phyloP scores from a whole-genome alignment of 1,284 basidiomycete species.

The Trichosporon faecale region DNA sequence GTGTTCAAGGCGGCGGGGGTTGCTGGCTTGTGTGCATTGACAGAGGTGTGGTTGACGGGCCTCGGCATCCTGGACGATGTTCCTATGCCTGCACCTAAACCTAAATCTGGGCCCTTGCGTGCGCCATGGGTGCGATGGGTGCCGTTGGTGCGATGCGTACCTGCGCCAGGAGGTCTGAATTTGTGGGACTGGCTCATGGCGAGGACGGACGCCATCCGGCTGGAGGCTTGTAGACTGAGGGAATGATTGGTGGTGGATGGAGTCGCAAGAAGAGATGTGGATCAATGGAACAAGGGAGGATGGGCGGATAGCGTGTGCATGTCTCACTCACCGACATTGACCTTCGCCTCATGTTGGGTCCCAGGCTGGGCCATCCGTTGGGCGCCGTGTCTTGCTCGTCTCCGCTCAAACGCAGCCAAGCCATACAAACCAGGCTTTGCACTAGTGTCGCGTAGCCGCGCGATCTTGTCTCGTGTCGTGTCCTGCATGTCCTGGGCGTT shows the following conservation, averaged over 20 bases:
- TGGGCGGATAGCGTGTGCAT: not conserved
- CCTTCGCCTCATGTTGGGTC: not conserved
- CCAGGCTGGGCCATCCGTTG: not conserved
- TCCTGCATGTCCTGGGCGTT: too few relatives aligned
- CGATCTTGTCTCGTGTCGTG: too few relatives aligned
- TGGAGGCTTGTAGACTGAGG: too few relatives aligned
- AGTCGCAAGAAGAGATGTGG: not conserved
- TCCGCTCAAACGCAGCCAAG: too few relatives aligned
- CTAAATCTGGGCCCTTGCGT: not conserved
- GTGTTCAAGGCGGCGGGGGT: too few relatives aligned
- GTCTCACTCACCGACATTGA: not conserved
- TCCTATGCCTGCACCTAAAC: slow-evolving; percentile 5
- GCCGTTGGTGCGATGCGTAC: too few relatives aligned
- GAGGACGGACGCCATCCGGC: not conserved
- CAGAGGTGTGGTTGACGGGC: not conserved
- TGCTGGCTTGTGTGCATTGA: not conserved
- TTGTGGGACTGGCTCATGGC: not conserved
- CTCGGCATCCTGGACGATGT: slow-evolving; percentile 1
- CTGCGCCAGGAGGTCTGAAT: too few relatives aligned
- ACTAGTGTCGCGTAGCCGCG: not conserved
- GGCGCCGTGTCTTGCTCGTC: not conserved
- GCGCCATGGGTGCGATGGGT: too few relatives aligned
- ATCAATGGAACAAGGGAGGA: not conserved
- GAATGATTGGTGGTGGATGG: not conserved
- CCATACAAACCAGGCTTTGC: too few relatives aligned